A percentile compares a stretch with the other conserved stretches of the same genome.
Evolutionary conservation across 495 filamentous ascomycete species (phyloP).

Genomic region (Daldinia loculata): DNA sequence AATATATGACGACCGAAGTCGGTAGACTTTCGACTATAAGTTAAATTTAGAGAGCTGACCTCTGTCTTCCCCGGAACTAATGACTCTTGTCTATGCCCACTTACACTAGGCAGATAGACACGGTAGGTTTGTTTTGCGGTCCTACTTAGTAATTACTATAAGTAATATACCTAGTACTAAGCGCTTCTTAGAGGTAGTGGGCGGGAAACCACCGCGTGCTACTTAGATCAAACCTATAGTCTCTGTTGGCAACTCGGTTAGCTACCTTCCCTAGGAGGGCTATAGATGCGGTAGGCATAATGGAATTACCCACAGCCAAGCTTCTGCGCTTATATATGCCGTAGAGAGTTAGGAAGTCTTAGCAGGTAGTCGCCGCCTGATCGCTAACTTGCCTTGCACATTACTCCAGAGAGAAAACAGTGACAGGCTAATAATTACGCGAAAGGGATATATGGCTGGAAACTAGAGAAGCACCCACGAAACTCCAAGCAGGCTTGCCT

Average conservation of each 20-base stretch:
- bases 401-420: neutral
- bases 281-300: neutral
- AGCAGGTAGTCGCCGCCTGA: neutral
- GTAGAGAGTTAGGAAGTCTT: slow-evolving; percentile 6
- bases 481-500: no score
- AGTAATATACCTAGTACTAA: neutral
- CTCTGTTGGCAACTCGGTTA: neutral
- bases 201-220: neutral
- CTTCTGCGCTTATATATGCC: slow-evolving; percentile 21
- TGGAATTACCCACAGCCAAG: neutral
- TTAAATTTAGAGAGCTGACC: no score
- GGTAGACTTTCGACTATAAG: neutral
- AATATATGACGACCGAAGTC: slow-evolving; percentile 13
- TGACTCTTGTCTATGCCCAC: slow-evolving; percentile 12
- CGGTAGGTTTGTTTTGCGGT: slow-evolving; percentile 1
- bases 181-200: neutral
- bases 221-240: neutral
- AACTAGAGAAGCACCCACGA: no score
- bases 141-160: neutral
- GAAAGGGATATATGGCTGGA: no score
- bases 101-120: neutral
- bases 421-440: no score
- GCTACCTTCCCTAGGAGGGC: neutral
- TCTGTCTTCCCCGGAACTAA: neutral
- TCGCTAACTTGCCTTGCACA: no score